Conservation (phyloP, 805 yeast genomes). For the Candida tammaniensis region DNA sequence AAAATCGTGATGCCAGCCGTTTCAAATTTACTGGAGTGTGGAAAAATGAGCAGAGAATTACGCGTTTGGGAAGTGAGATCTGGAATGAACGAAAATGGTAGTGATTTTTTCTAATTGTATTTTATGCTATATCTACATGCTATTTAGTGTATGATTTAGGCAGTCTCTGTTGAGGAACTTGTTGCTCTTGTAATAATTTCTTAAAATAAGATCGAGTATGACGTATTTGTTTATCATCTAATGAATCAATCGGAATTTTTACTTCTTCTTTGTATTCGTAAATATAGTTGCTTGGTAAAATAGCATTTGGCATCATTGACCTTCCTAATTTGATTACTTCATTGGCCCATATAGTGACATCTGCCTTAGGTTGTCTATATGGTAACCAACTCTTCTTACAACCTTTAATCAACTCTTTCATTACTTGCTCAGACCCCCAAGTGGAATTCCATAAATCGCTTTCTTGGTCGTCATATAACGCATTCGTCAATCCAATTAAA, state of each 20-base stretch:
- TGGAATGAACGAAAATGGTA: too few relatives aligned
- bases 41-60: too few relatives aligned
- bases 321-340: constrained; percentile 62
- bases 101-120: too few relatives aligned
- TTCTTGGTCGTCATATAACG: constrained; percentile 24
- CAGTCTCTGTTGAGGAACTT: too few relatives aligned
- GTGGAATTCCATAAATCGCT: constrained; percentile 51
- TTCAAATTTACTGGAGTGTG: too few relatives aligned
- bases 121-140: too few relatives aligned
- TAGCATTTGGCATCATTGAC: constrained; percentile 55
- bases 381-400: constrained; percentile 67
- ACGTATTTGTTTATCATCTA: constrained; percentile 30
- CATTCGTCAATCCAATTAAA: constrained; percentile 62
- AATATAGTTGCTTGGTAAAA: constrained; percentile 35
- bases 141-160: neutral
- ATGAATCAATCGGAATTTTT: constrained; percentile 23
- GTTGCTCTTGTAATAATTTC: constrained; percentile 15
- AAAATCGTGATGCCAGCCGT: too few relatives aligned
- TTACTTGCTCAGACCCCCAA: constrained; percentile 63
- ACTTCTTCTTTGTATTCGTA: constrained; percentile 23
- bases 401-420: constrained; percentile 65
- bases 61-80: too few relatives aligned
- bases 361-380: constrained; percentile 49
- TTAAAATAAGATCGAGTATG: constrained; percentile 40
- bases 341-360: constrained; percentile 59